A percentile compares a stretch with the other conserved stretches of the same genome.
phyloP scores from a whole-genome alignment of 2,329 filamentous ascomycete species.

The Sclerotinia borealis region DNA sequence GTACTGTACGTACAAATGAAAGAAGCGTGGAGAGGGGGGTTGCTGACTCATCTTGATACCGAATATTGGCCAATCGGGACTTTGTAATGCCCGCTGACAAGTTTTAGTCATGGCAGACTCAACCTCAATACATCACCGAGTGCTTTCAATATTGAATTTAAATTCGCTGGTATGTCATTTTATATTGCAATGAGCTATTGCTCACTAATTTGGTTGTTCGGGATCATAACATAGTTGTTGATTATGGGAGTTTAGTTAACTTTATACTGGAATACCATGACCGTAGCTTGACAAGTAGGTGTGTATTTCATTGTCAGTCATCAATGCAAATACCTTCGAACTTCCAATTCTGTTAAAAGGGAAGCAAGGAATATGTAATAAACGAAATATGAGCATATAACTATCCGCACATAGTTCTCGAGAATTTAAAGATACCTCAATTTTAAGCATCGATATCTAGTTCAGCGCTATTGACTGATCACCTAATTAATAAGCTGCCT shows the following conservation, averaged over 20 bases:
- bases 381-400: not conserved
- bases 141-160: not conserved
- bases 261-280: not conserved
- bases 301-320: too few species aligned
- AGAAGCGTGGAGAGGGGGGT: not conserved
- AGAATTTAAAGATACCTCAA: not conserved
- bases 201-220: not conserved
- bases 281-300: not conserved
- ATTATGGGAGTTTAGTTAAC: too few species aligned
- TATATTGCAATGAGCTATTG: too few species aligned
- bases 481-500: too few species aligned
- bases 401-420: not conserved
- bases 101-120: not conserved
- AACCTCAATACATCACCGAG: not conserved
- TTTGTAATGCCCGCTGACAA: not conserved
- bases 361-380: not conserved
- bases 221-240: not conserved
- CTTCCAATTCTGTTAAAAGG: not conserved
- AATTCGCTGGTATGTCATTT: not conserved
- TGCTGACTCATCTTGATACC: not conserved
- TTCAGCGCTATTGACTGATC: too few species aligned
- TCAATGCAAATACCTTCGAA: too few species aligned
- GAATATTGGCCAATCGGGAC: not conserved
- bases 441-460: not conserved
- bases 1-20: not conserved